Conservation (phyloP, 352 stramenopile species). For the Plasmopara muralis region DNA sequence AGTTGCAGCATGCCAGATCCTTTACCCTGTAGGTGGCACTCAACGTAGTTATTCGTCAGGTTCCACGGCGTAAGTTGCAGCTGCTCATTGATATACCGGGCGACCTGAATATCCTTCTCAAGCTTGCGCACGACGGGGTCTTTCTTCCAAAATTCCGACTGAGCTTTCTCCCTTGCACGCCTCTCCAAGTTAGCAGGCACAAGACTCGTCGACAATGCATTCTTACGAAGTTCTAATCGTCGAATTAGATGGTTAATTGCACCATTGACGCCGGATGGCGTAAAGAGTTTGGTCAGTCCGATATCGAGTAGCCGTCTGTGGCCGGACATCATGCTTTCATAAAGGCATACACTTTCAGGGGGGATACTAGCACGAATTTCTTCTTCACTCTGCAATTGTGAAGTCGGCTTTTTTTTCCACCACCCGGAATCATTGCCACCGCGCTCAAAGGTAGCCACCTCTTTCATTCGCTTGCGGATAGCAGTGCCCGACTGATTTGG, state of each 20-base stretch:
- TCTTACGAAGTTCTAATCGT: slow-evolving; percentile 63
- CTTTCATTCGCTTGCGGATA: slow-evolving; percentile 83
- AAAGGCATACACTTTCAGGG: slow-evolving; percentile 76
- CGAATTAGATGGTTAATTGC: slow-evolving; percentile 71
- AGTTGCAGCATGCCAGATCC: slow-evolving; percentile 75
- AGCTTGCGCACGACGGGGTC: slow-evolving; percentile 65
- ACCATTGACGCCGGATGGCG: slow-evolving; percentile 56
- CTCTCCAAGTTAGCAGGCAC: slow-evolving; percentile 47
- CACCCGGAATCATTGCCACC: slow-evolving; percentile 75
- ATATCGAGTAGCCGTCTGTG: slow-evolving; percentile 71
- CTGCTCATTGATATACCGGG: slow-evolving; percentile 74
- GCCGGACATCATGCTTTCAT: slow-evolving; percentile 86
- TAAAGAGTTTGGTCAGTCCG: slow-evolving; percentile 76
- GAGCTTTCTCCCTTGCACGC: slow-evolving; percentile 48
- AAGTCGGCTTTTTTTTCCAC: slow-evolving; percentile 76
- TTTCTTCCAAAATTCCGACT: slow-evolving; percentile 65
- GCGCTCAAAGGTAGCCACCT: slow-evolving; percentile 79
- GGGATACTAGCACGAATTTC: slow-evolving; percentile 68
- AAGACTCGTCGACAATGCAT: slow-evolving; percentile 40
- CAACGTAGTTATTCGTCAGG: slow-evolving; percentile 80
- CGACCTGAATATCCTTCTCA: slow-evolving; percentile 74
- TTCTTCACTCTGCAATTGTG: slow-evolving; percentile 63
- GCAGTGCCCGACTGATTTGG: slow-evolving; percentile 74
- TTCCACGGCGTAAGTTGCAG: slow-evolving; percentile 81
- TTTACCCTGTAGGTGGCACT: slow-evolving; percentile 82